These are phyloP conservation scores for Aspergillus candidus DNA, from an alignment of 2,329 filamentous ascomycete species.

Conservation along the genomic window DNA sequence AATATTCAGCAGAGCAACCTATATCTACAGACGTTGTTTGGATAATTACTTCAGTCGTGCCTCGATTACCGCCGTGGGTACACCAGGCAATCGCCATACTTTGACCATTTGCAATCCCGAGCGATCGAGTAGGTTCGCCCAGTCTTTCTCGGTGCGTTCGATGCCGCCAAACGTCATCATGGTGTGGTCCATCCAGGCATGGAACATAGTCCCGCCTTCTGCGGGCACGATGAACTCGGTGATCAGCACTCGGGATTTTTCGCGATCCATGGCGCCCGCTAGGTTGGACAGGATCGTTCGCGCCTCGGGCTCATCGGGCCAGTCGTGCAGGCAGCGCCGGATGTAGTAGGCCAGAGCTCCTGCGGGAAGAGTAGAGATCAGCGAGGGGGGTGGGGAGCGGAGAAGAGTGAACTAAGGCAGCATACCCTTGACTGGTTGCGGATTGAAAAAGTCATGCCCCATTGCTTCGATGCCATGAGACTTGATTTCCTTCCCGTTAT, in stretches of 20 bases:
- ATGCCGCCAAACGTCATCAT: conserved; percentile 23
- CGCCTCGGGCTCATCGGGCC: conserved; percentile 11
- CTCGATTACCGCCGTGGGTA: conserved; percentile 17
- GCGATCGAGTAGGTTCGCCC: conserved; percentile 17
- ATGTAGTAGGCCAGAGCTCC: conserved; percentile 27
- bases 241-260: conserved; percentile 18
- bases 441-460: conserved; percentile 18
- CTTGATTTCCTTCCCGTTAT: conserved; percentile 8
- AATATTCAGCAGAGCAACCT: too few relatives aligned
- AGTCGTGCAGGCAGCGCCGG: conserved; percentile 29
- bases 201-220: conserved; percentile 10
- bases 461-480: conserved; percentile 12
- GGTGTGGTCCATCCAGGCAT: conserved; percentile 19
- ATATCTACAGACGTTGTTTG: too few relatives aligned
- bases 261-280: conserved; percentile 16
- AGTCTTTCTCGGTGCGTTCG: conserved; percentile 23
- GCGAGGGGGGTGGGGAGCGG: background rate
- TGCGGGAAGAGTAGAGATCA: background rate
- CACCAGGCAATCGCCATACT: conserved; percentile 15
- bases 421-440: conserved; percentile 18
- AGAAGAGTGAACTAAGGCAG: background rate
- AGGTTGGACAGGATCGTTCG: conserved; percentile 17
- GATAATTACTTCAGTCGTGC: conserved; percentile 14
- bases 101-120: conserved; percentile 19
- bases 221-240: conserved; percentile 24